Conservation (phyloP, 371 early-diverging fungal genomes). For the Mortierella sp. region DNA sequence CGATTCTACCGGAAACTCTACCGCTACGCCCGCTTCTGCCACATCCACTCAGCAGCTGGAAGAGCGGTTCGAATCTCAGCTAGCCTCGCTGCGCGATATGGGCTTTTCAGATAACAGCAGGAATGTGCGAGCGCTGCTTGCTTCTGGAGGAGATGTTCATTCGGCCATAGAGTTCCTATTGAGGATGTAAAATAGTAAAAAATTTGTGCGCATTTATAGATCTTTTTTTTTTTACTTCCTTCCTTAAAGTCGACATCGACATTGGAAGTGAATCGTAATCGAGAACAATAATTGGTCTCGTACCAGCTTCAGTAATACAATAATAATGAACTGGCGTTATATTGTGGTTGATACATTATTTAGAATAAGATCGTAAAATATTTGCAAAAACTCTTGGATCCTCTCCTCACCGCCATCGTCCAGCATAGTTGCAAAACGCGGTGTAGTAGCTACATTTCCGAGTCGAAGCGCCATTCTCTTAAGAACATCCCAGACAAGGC, state of each 20-base stretch:
- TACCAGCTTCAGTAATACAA: background rate
- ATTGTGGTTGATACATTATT: background rate
- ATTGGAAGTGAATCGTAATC: background rate
- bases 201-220: background rate
- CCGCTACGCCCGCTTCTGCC: constrained; percentile 13
- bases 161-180: constrained; percentile 72
- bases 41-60: constrained; percentile 64
- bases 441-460: constrained; percentile 21
- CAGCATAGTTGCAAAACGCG: constrained; percentile 27
- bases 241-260: background rate
- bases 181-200: constrained; percentile 19
- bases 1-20: background rate
- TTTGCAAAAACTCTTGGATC: constrained; percentile 36
- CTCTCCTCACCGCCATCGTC: constrained; percentile 33
- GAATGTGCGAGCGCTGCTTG: constrained; percentile 81
- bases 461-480: constrained; percentile 28
- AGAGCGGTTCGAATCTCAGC: constrained; percentile 76
- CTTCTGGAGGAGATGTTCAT: constrained; percentile 83
- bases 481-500: constrained; percentile 37
- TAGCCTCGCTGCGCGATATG: constrained; percentile 84
- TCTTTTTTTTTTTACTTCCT: background rate
- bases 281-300: background rate
- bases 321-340: constrained; percentile 1
- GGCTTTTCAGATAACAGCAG: constrained; percentile 83
- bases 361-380: constrained; percentile 20